Evolutionary conservation across 2,329 filamentous ascomycete genomes (phyloP).

Genomic region (Tolypocladium paradoxum): DNA sequence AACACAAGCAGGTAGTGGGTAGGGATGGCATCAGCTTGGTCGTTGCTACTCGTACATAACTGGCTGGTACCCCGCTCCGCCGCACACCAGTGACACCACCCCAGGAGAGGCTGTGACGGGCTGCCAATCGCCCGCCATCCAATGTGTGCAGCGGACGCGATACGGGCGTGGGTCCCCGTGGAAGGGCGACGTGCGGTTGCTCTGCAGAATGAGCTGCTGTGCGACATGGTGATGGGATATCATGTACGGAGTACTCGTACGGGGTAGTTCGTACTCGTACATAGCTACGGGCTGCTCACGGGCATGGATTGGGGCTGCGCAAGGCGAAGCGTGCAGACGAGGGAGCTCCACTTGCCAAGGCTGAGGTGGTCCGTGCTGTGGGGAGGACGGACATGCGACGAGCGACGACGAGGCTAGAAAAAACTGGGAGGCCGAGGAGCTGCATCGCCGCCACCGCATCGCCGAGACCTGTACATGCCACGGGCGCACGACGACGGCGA

Average conservation of each 20-base stretch:
- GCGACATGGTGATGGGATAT: neutral
- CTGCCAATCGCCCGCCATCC: neutral
- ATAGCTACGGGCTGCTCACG: no score
- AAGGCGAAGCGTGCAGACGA: neutral
- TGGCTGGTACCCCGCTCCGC: conserved; percentile 1
- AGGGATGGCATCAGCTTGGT: neutral
- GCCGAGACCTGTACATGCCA: no score
- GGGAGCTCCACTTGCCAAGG: neutral
- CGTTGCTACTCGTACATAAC: neutral
- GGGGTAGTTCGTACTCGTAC: no score
- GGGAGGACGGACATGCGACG: neutral
- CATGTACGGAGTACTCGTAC: neutral
- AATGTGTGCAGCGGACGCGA: neutral
- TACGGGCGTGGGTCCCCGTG: neutral
- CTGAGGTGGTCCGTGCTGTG: neutral
- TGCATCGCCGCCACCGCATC: no score
- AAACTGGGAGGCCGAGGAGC: no score
- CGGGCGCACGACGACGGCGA: no score
- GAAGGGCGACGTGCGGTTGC: neutral
- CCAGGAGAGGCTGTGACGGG: neutral
- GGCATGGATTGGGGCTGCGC: neutral
- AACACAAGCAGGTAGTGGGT: neutral
- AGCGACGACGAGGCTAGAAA: neutral
- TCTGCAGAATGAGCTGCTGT: neutral
- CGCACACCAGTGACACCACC: neutral